phyloP scores from a whole-genome alignment of 768 basidiomycete species.

The Tulasnella calospora region DNA sequence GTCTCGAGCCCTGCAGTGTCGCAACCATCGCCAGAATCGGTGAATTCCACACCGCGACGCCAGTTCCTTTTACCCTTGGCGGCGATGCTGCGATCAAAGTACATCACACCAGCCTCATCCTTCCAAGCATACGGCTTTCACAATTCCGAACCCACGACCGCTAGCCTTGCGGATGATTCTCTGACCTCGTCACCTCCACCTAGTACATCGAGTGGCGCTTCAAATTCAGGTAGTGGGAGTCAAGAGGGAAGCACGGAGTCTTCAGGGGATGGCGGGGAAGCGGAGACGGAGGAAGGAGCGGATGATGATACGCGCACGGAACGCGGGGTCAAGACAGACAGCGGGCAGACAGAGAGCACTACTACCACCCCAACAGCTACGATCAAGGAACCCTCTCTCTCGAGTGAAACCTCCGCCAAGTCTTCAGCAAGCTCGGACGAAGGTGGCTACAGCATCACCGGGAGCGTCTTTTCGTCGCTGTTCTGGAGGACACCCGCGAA shows the following conservation, averaged over 20 bases:
- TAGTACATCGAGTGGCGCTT: background rate
- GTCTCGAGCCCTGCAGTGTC: background rate
- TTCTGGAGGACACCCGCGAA: conserved; percentile 1
- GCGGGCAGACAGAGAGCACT: background rate
- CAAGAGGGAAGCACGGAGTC: conserved; percentile 9
- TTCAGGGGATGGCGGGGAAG: conserved; percentile 8
- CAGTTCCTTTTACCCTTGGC: conserved; percentile 24
- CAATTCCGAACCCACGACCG: background rate
- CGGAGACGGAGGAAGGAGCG: background rate
- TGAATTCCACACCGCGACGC: conserved; percentile 20
- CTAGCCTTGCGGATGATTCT: background rate
- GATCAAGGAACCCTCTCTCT: background rate
- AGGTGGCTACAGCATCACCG: background rate
- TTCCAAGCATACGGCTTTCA: background rate
- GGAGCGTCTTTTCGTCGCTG: conserved; percentile 14
- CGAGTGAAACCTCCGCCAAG: background rate
- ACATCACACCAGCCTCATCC: conserved; percentile 7
- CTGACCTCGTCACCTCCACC: background rate
- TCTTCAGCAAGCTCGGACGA: background rate
- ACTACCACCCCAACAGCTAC: background rate
- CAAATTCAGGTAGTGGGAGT: background rate
- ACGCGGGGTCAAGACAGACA: conserved; percentile 15
- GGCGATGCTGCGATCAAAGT: conserved; percentile 19
- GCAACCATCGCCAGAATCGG: background rate
- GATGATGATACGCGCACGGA: conserved; percentile 16